Conservation (phyloP, 1,284 basidiomycete species). For the Agroathelia rolfsii region DNA sequence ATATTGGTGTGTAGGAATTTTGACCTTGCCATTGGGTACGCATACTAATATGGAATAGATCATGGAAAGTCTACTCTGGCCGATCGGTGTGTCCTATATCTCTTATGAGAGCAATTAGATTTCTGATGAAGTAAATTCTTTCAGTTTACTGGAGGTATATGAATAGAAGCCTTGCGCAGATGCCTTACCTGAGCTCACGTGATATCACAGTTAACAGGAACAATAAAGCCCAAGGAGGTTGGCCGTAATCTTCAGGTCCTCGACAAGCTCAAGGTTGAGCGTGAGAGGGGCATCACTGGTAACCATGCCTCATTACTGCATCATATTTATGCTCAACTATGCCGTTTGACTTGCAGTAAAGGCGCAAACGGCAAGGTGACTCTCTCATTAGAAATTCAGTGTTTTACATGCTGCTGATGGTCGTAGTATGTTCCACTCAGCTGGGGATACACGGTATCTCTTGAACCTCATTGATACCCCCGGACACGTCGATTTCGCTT, state of each 20-base stretch:
- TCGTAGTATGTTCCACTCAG: conserved; percentile 65
- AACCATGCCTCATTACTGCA: too few relatives aligned
- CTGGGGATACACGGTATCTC: conserved; percentile 52
- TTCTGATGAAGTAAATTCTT: conserved; percentile 1
- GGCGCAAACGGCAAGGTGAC: conserved; percentile 81
- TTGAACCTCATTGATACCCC: conserved; percentile 98
- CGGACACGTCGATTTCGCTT: conserved; percentile 92
- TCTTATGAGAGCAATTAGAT: conserved; percentile 2
- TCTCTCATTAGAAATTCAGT: conserved; percentile 1
- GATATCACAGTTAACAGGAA: conserved; percentile 68
- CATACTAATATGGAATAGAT: too few relatives aligned
- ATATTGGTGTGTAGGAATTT: conserved; percentile 76
- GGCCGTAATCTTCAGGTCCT: conserved; percentile 82
- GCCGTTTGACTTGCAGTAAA: conserved; percentile 51
- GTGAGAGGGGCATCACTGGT: conserved; percentile 92
- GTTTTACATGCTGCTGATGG: conserved; percentile 7
- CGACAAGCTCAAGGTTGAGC: conserved; percentile 93
- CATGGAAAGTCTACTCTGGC: conserved; percentile 92
- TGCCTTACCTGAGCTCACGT: conserved; percentile 7
- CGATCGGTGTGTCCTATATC: conserved; percentile 48
- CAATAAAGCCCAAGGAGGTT: conserved; percentile 58
- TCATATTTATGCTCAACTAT: too few relatives aligned
- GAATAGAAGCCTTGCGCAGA: conserved; percentile 1
- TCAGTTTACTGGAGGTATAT: conserved; percentile 59
- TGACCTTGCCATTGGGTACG: too few relatives aligned